Evolutionary conservation across 495 filamentous ascomycete genomes (phyloP), one percentile per base, ranked within the genome.

Genomic region (Echria macrotheca): DNA sequence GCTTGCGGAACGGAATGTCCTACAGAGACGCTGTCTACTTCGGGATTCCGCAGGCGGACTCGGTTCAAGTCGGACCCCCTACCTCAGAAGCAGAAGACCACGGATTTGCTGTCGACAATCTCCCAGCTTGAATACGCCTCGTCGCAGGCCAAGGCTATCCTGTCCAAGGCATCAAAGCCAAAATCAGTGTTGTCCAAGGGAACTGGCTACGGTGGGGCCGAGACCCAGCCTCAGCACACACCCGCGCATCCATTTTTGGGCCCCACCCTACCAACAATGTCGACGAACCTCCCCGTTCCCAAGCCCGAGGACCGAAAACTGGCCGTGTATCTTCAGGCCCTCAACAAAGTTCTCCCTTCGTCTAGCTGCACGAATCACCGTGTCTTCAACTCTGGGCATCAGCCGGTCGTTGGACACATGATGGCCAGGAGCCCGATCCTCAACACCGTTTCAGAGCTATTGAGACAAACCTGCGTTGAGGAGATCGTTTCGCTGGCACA

Each of bases 361-460:
- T n/a, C n/a, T n/a, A n/a, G n/a, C n/a, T n/a, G n/a, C n/a, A n/a
- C n/a, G n/a, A n/a, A n/a, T n/a, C n/a, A n/a, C n/a, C n/a, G n/a
- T n/a, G n/a, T n/a, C n/a, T n/a, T n/a, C n/a, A n/a, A n/a, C n/a
- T n/a, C n/a, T n/a, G n/a, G n/a, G 1, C 6, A 12, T 12, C 59
- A 63, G 1, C 35, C 23, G 2, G n/a, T 47, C 4, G 12, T 67
- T n/a, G 25, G 46, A 6, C 45, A 45, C 11, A 60, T 69, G 44
- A 21, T 69, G 4, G 44, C 48, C 15, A 58, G 65, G 36, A 71
- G 67, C 35, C 67, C 67, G 0, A 33, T 71, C 4, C 10, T 69
- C 24, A 46, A 47, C 11, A 56, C 51, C 17, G 63, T 48, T 36
- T 60, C 58, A 12, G 56, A 53, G 21, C 8, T 69, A 6, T 44